A percentile compares a stretch with the other conserved stretches of the same genome.
These are phyloP conservation scores for Helianthus tuberosus DNA, from an alignment of 129 eudicot species.

Conservation along the genomic window DNA sequence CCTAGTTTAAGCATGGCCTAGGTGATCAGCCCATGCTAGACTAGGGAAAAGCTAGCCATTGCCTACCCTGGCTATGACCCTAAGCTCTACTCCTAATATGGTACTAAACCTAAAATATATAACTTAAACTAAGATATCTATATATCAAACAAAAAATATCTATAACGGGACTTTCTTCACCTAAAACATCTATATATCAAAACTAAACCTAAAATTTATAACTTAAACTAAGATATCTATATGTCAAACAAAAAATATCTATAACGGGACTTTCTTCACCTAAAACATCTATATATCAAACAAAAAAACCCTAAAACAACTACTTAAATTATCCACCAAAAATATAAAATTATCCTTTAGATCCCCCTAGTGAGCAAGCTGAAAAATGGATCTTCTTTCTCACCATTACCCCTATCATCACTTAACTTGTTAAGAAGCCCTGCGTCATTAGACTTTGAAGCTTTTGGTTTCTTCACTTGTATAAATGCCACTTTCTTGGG, in stretches of 20 bases:
- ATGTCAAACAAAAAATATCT: no score
- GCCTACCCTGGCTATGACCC: background rate
- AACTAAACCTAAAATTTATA: no score
- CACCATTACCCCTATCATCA: conserved; percentile 20
- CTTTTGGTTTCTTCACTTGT: conserved; percentile 55
- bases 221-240: no score
- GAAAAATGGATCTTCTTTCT: conserved; percentile 51
- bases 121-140: no score
- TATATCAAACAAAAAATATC: no score
- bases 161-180: background rate
- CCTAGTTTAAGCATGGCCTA: background rate
- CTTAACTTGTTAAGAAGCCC: conserved; percentile 24
- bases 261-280: background rate
- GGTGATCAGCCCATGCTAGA: background rate
- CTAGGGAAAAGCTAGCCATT: no score
- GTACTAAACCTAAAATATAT: no score
- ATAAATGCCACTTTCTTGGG: conserved; percentile 71
- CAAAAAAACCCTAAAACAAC: background rate
- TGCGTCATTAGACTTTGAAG: conserved; percentile 31
- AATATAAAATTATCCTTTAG: conserved; percentile 24
- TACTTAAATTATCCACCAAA: background rate
- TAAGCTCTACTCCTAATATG: background rate
- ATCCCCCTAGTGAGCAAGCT: conserved; percentile 52
- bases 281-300: background rate
- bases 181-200: background rate